A percentile compares a stretch with the other conserved stretches of the same genome.
These are phyloP conservation scores for Rhinocladiella mackenziei DNA, from an alignment of 2,329 filamentous ascomycete species.

Conservation along the genomic window DNA sequence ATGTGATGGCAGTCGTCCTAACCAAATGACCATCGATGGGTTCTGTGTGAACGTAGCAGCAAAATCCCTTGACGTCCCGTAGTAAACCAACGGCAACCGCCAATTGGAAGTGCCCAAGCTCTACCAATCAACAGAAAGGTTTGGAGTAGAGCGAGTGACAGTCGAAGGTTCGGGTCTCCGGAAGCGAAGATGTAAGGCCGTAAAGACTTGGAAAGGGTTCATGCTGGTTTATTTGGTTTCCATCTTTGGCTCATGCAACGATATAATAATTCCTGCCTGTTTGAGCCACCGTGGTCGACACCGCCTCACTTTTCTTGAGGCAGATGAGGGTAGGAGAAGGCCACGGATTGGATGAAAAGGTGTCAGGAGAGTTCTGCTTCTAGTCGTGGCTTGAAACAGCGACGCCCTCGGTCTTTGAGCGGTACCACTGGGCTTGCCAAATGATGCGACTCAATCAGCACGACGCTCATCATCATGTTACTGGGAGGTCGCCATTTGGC, in stretches of 20 bases:
- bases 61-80: conserved; percentile 4
- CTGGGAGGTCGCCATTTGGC: no score
- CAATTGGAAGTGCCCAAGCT: not conserved
- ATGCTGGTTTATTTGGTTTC: no score
- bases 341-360: not conserved
- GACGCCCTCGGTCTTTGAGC: no score
- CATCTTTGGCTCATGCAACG: not conserved
- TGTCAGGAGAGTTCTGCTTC: not conserved
- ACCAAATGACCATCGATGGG: conserved; percentile 3
- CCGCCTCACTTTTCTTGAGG: not conserved
- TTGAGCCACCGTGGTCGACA: not conserved
- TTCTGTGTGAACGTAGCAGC: conserved; percentile 3
- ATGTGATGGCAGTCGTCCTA: conserved; percentile 3
- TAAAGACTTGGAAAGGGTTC: no score
- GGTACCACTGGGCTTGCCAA: no score
- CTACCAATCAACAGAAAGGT: conserved; percentile 1
- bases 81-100: conserved; percentile 5
- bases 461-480: no score
- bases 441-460: no score
- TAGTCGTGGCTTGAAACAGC: no score
- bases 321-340: not conserved
- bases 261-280: not conserved
- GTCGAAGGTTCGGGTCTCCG: not conserved
- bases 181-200: no score
- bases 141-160: not conserved